Conservation (phyloP, 768 basidiomycete species). For the Amyloporia xantha region DNA sequence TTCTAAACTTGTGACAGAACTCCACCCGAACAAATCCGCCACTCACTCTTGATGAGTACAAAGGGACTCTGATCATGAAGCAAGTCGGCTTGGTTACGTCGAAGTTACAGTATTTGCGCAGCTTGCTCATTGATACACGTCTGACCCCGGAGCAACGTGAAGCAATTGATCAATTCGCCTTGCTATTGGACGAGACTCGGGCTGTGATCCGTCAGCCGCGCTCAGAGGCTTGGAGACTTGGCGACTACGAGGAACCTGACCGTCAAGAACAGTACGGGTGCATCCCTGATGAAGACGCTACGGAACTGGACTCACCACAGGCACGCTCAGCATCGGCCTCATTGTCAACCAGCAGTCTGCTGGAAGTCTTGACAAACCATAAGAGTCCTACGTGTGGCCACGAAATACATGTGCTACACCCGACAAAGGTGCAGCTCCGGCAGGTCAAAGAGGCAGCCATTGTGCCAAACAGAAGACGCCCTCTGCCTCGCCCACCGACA, state of each 20-base stretch:
- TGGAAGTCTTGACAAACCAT: background rate
- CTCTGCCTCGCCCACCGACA: too few relatives aligned
- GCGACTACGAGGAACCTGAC: background rate
- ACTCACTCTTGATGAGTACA: background rate
- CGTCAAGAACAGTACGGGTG: too few relatives aligned
- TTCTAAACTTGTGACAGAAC: background rate
- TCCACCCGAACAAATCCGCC: background rate
- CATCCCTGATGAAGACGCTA: too few relatives aligned
- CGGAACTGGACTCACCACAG: background rate
- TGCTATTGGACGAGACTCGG: background rate
- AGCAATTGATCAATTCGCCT: background rate
- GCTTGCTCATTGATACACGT: background rate
- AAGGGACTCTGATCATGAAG: background rate
- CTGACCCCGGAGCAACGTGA: background rate
- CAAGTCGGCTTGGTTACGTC: background rate
- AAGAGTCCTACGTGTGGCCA: background rate
- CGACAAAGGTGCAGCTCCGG: too few relatives aligned
- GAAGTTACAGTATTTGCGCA: background rate
- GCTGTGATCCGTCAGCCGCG: background rate
- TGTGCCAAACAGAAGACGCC: too few relatives aligned
- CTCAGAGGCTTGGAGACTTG: background rate
- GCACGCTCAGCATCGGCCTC: background rate
- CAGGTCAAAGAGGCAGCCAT: too few relatives aligned
- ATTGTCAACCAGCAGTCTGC: background rate
- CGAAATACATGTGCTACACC: too few relatives aligned